Evolutionary conservation across 129 eudicot species (phyloP).

Genomic region (Helianthus tuberosus): DNA sequence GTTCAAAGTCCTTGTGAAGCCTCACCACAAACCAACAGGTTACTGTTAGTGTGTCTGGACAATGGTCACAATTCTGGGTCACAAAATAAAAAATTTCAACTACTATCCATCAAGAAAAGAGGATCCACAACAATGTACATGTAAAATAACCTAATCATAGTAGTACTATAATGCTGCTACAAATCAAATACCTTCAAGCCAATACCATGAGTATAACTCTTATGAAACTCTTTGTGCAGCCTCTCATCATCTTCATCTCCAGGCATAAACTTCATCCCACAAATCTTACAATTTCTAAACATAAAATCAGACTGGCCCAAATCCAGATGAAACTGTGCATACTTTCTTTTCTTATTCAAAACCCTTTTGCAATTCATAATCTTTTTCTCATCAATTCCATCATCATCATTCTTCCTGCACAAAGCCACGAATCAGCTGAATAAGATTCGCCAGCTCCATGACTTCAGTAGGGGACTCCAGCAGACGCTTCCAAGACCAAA

Average conservation of each 20-base stretch:
- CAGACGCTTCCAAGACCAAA: too few relatives aligned
- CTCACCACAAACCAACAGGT: too few relatives aligned
- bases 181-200: conserved; percentile 62
- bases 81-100: too few relatives aligned
- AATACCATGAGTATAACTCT: conserved; percentile 75
- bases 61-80: too few relatives aligned
- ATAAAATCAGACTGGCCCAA: conserved; percentile 89
- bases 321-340: conserved; percentile 78
- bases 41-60: too few relatives aligned
- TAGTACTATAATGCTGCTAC: not conserved
- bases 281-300: conserved; percentile 60
- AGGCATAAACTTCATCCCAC: conserved; percentile 80
- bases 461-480: too few relatives aligned
- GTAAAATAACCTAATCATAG: too few relatives aligned
- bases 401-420: conserved; percentile 25
- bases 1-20: too few relatives aligned
- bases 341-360: conserved; percentile 72
- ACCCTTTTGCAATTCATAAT: conserved; percentile 28
- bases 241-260: conserved; percentile 76
- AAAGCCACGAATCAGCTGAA: too few relatives aligned
- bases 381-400: not conserved
- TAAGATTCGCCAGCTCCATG: too few relatives aligned
- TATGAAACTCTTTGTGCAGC: conserved; percentile 75
- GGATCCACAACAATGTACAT: not conserved
- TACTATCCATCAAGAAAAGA: too few relatives aligned